Percentiles rank a stretch among this genome's conserved stretches.
Evolutionary conservation across 1,139 yeast species (phyloP).

Genomic region (Nakaseomyces nivariensis): DNA sequence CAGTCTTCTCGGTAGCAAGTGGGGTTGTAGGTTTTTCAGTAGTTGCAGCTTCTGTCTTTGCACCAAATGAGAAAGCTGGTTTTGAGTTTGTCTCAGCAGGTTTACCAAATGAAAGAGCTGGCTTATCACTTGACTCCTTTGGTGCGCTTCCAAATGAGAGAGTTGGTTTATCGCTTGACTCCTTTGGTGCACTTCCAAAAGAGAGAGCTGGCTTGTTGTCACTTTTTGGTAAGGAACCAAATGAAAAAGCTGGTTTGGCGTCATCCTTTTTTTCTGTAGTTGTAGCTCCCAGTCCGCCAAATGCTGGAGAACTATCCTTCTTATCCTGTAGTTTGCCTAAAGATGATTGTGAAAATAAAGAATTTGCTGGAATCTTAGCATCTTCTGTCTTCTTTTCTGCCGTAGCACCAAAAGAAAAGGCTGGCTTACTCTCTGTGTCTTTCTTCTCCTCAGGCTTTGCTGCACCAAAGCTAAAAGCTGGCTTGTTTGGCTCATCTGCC

Average conservation of each 20-base stretch:
- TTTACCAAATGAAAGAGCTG: constrained; percentile 8
- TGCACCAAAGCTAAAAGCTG: constrained; percentile 4
- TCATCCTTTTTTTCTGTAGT: constrained; percentile 15
- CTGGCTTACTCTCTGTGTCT: constrained; percentile 5
- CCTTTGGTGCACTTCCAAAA: not conserved
- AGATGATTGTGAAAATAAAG: constrained; percentile 17
- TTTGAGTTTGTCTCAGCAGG: constrained; percentile 8
- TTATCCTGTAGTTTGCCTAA: constrained; percentile 12
- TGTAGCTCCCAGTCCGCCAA: constrained; percentile 16
- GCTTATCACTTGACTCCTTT: not conserved
- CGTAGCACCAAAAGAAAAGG: constrained; percentile 5
- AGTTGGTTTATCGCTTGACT: not conserved
- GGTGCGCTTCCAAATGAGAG: constrained; percentile 1
- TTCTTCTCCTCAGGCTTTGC: constrained; percentile 9
- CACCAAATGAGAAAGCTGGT: constrained; percentile 11
- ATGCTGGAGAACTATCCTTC: constrained; percentile 17
- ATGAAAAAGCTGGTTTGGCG: constrained; percentile 4
- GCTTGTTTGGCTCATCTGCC: constrained; percentile 2
- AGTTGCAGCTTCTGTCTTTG: constrained; percentile 27
- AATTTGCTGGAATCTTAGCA: constrained; percentile 17
- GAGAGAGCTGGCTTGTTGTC: constrained; percentile 2
- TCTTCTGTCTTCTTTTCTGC: constrained; percentile 12
- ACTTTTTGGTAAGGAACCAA: constrained; percentile 1
- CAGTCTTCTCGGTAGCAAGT: not conserved
- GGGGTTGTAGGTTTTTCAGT: constrained; percentile 5